These are phyloP conservation scores for Catunica adiposa DNA, from an alignment of 2,329 filamentous ascomycete genomes.

Conservation along the genomic window DNA sequence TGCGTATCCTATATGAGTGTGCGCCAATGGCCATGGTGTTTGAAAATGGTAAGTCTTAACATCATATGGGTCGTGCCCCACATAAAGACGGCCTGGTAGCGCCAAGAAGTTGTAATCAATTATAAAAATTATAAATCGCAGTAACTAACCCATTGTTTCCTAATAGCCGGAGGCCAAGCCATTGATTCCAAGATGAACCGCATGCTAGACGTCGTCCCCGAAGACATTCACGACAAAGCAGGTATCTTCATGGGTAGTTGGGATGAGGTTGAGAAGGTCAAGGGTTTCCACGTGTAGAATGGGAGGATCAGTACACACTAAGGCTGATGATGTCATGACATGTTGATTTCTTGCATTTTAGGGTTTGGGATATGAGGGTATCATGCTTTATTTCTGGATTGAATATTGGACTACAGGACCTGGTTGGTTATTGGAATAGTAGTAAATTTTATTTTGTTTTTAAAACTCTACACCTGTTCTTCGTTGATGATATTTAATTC, in stretches of 20 bases:
- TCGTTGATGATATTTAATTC: too few relatives aligned
- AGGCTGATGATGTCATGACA: constrained; percentile 1
- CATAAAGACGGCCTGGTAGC: too few relatives aligned
- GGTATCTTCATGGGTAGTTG: constrained; percentile 94
- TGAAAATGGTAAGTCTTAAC: constrained; percentile 62
- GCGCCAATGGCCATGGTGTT: constrained; percentile 98
- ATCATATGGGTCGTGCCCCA: background rate
- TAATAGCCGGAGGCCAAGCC: constrained; percentile 71
- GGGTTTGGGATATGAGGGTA: background rate
- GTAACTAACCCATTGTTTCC: constrained; percentile 4
- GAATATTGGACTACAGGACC: background rate
- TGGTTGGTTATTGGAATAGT: too few relatives aligned
- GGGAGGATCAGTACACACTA: background rate
- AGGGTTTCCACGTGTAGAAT: constrained; percentile 53
- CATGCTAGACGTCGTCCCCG: constrained; percentile 76
- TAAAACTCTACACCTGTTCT: too few relatives aligned
- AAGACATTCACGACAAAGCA: constrained; percentile 86
- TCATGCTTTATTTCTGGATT: background rate
- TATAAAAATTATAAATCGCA: background rate
- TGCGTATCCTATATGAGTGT: constrained; percentile 94
- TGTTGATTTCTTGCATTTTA: background rate
- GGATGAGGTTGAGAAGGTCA: constrained; percentile 92
- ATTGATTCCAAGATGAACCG: constrained; percentile 80
- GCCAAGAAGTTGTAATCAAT: too few relatives aligned
- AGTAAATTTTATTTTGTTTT: too few relatives aligned